Evolutionary conservation across 305 asterid species (phyloP).

Genomic region (Fraxinus xanthoxyloides): DNA sequence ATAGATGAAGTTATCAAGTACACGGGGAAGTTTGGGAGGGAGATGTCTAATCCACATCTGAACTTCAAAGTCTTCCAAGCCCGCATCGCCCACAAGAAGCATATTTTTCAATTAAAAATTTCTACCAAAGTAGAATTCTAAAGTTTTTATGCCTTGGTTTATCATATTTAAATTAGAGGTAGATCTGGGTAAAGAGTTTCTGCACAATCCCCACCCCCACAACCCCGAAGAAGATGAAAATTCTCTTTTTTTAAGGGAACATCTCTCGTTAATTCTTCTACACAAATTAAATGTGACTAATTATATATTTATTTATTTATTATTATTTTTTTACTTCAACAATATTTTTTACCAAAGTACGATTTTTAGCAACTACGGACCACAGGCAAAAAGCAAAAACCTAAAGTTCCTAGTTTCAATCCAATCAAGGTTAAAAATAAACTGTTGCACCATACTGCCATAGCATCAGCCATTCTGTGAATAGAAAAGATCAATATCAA

Average conservation of each 20-base stretch:
- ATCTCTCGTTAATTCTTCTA: not conserved
- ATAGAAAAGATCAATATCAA: not conserved
- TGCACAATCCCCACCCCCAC: not conserved
- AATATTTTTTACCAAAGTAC: not conserved
- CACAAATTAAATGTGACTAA: not conserved
- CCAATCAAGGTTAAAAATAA: not conserved
- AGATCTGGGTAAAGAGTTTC: not conserved
- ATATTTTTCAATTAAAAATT: not conserved
- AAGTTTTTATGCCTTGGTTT: not conserved
- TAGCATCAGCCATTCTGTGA: constrained; percentile 13
- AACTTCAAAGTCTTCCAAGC: not conserved
- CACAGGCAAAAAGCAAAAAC: not conserved
- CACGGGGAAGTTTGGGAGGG: not conserved
- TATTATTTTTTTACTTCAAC: not conserved
- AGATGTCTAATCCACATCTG: not conserved
- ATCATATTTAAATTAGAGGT: not conserved
- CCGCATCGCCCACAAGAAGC: not conserved
- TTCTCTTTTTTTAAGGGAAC: not conserved
- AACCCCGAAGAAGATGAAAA: not conserved
- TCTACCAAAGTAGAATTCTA: not conserved
- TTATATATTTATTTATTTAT: not conserved
- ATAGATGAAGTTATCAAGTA: not conserved
- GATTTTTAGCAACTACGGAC: not conserved
- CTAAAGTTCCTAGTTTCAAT: not conserved
- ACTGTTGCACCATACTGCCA: not conserved